Conservation (phyloP, 768 basidiomycete species). For the Mycena rebaudengoi region DNA sequence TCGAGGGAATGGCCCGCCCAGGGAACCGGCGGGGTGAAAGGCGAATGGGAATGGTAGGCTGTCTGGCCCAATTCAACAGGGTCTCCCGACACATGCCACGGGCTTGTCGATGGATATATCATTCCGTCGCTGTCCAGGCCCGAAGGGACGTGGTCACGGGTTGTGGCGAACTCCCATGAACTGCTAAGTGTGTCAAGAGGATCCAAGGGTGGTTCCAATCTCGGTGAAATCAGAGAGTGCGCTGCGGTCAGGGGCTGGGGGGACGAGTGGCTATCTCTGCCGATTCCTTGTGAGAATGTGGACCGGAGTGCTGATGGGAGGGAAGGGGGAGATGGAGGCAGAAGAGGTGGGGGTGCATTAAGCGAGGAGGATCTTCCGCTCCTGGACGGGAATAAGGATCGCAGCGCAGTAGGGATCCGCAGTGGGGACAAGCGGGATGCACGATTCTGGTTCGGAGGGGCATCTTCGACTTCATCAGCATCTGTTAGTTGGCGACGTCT, state of each 20-base stretch:
- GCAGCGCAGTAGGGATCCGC: conserved; percentile 1
- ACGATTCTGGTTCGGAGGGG: neutral
- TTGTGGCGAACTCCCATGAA: neutral
- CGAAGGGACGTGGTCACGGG: neutral
- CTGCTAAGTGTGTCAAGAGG: neutral
- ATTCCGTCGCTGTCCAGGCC: neutral
- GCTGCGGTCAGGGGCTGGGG: neutral
- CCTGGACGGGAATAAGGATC: neutral
- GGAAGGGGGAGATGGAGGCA: neutral
- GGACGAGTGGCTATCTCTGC: neutral
- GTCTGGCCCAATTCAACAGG: neutral
- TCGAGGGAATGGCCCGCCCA: neutral
- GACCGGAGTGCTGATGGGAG: neutral
- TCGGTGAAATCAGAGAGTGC: neutral
- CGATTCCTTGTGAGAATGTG: neutral
- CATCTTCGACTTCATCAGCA: neutral
- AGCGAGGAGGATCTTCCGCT: neutral
- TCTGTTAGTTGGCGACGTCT: neutral
- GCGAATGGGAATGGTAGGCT: neutral
- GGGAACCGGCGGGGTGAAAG: neutral
- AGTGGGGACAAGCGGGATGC: neutral
- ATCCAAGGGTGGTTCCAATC: neutral
- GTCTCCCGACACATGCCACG: no score
- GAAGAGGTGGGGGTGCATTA: neutral
- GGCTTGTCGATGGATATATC: neutral